Base-by-base conservation (phyloP, 192 early-diverging fungal genomes). In the Nowakowskiella sp. region DNA sequence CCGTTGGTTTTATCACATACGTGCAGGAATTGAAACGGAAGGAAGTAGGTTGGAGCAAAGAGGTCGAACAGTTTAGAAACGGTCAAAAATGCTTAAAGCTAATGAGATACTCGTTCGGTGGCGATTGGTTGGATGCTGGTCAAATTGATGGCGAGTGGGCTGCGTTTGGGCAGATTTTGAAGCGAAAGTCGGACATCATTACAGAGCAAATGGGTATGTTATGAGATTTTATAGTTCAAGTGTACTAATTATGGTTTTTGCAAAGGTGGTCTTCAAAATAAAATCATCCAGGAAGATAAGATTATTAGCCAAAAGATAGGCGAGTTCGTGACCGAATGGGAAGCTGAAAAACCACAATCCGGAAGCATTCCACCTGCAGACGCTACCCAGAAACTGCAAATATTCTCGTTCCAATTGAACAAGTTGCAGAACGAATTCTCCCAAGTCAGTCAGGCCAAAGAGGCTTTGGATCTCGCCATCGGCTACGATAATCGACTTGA, bases 111-210 rank as follows among this genome's bases (percentile, higher is more conserved):
- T 85, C 88, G 64, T 96, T 94, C 66, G 90, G 92, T n/a, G 63
- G 54, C 29, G 92, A 98, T 61, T 98, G 95, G 94, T 62, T 97
- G 34, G 89, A 93, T 63, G 73, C 89, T 29, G 97, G 96, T 47
- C 89, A 96, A 56, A 76, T 97, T 10, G 92, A 92, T 34, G 92
- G 94, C 60, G 97, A 97, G 67, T 97, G 94, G 91, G 88, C 85
- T 61, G 87, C 94, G 2, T 94, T 98, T 50, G 91, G 87, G 61
- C 88, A 96, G 71, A 95, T 99, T 50, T 61, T 97, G 30, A 73
- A 71, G 45, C 78, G 86, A 62, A 96, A 97, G 81, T 86, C 88
- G 60, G 83, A 84, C 47, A 77, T 83, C 33, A 94, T 99, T 56
- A 87, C 94, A 55, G 89, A 96, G 49, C 97, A 98, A 63, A 84